Evolutionary conservation across 345 rosid genomes (phyloP).

Genomic region (Eucalyptus shirleyi): DNA sequence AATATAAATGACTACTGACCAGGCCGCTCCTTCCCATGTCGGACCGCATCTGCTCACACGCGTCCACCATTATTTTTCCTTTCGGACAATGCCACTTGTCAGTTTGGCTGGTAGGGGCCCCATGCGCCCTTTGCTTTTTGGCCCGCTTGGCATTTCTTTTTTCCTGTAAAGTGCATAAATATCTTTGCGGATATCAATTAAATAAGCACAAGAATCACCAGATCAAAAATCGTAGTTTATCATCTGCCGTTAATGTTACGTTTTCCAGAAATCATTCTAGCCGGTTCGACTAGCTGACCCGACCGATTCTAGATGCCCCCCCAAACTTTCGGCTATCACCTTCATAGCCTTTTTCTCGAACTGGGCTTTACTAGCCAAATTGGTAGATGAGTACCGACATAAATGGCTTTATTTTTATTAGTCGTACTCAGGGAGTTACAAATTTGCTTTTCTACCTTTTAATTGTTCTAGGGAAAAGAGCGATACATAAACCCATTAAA

Average conservation of each 20-base stretch:
- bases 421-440: fast-evolving
- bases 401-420: not conserved
- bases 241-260: not conserved
- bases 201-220: not conserved
- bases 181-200: not conserved
- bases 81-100: not conserved
- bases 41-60: not conserved
- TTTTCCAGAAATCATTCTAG: not conserved
- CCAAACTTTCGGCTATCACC: not conserved
- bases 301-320: not conserved
- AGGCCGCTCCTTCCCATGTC: not conserved
- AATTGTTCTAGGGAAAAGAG: not conserved
- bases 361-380: too few species aligned
- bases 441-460: not conserved
- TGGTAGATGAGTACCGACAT: not conserved
- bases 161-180: not conserved
- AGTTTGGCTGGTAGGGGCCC: not conserved
- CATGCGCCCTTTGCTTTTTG: not conserved
- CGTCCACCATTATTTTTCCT: not conserved
- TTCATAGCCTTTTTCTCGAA: not conserved
- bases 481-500: not conserved
- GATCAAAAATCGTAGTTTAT: not conserved
- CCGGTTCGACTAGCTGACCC: not conserved
- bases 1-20: not conserved
- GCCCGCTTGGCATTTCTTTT: not conserved